Base-by-base conservation (phyloP, 2,329 filamentous ascomycete genomes). In the Exophiala calicioides region DNA sequence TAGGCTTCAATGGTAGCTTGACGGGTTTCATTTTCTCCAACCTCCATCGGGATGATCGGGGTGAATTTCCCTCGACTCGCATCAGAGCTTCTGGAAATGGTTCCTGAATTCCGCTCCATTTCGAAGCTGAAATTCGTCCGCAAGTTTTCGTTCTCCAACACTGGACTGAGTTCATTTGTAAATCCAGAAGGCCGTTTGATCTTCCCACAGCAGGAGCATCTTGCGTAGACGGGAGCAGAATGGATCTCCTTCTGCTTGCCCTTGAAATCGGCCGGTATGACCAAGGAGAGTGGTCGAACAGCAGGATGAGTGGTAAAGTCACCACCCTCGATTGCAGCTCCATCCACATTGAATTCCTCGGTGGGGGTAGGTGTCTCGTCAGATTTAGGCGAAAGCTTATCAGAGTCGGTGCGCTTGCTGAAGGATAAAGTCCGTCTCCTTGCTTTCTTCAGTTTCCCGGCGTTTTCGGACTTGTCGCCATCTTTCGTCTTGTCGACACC, bases 101-200 rank as follows among this genome's bases (percentile, higher is more conserved):
- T 39, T 13, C 38, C 44, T 2, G 47, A 48, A 15, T 40, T 50
- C 19, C 51, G 35, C 24, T 59, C 51, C 8, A 51, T 45, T 30
- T 59, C 55, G 31, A 57, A 59, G 41, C 53, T 55, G 43, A 57
- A 58, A 35, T 59, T 59, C 12, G 55, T 53, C 23, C 53, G 37
- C 15, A 57, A 21, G 26, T 59, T 45, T 27, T 59, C 57, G 31
- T 59, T 59, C 36, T 59, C 57, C 26, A 56, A 21, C 9, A 59
- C 57, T 19, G 57, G 57, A 29, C 52, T 58, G 3, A 59, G 50
- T 18, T 53, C 57, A 13, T 40, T 42, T 16, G 36, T 21, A 41
- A 49, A 56, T 2, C 46, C 53, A 8, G 39, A 30, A 30, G 57
- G 55, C 27, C 44, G 49, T 34, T 54, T 53, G 15, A 59, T 13